A percentile compares a stretch with the other conserved stretches of the same genome.
Evolutionary conservation across 208 protist genomes (phyloP).

Genomic region (Chromosphaera perkinsii): DNA sequence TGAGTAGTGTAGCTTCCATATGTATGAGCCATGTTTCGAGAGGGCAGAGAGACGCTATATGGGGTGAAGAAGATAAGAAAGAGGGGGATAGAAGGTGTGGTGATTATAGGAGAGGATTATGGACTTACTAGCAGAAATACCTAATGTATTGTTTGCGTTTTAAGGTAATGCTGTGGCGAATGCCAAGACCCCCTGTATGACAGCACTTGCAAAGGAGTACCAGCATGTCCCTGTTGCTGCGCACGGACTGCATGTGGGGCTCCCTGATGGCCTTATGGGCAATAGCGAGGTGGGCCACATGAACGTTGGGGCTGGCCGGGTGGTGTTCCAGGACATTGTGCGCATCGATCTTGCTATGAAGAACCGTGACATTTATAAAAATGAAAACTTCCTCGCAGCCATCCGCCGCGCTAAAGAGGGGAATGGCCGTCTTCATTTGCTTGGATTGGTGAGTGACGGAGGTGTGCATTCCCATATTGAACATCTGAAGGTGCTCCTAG

Average conservation of each 20-base stretch:
- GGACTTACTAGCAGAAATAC: no score
- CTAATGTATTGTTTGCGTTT: no score
- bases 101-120: neutral
- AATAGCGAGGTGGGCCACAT: slow-evolving; percentile 52
- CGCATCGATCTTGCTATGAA: slow-evolving; percentile 40
- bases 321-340: slow-evolving; percentile 44
- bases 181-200: slow-evolving; percentile 36
- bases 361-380: slow-evolving; percentile 3
- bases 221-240: slow-evolving; percentile 13
- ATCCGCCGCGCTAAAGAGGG: slow-evolving; percentile 17
- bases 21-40: no score
- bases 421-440: slow-evolving; percentile 40
- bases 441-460: slow-evolving; percentile 46
- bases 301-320: slow-evolving; percentile 43
- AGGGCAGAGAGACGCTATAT: slow-evolving; percentile 26
- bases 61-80: neutral
- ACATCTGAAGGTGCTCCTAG: slow-evolving; percentile 36
- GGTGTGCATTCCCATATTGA: slow-evolving; percentile 47
- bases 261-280: slow-evolving; percentile 47
- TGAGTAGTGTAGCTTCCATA: no score
- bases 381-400: slow-evolving; percentile 25
- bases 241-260: slow-evolving; percentile 12
- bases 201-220: slow-evolving; percentile 4
- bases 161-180: slow-evolving; percentile 6
- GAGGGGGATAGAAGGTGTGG: neutral